These are phyloP conservation scores for Botrytis elliptica DNA, from an alignment of 2,329 filamentous ascomycete genomes.

Conservation along the genomic window DNA sequence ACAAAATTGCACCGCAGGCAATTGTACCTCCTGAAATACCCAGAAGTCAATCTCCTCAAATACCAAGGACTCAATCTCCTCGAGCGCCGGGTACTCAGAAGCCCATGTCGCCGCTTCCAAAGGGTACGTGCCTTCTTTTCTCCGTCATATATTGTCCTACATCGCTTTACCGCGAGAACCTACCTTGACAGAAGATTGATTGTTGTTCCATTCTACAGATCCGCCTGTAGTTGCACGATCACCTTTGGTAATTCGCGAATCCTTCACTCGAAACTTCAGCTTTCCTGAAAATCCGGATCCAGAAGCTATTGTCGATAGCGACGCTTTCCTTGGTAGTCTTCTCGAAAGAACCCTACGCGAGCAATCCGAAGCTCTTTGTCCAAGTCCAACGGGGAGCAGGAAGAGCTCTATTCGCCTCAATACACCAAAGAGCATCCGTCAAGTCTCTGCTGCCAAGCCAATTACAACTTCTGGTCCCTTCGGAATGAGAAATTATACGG, in stretches of 20 bases:
- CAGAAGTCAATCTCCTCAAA: neutral
- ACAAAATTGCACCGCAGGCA: neutral
- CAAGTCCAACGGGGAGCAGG: conserved; percentile 22
- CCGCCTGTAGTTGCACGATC: neutral
- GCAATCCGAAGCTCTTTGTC: conserved; percentile 30
- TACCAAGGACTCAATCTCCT: neutral
- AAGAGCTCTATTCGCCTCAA: conserved; percentile 6
- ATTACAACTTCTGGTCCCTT: neutral
- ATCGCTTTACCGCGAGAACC: neutral
- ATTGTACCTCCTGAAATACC: neutral
- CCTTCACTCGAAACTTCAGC: conserved; percentile 1
- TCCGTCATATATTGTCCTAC: neutral
- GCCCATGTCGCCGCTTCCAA: conserved; percentile 6
- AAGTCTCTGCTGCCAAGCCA: neutral
- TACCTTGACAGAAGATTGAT: neutral
- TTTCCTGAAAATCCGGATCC: conserved; percentile 8
- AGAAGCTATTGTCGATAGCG: neutral
- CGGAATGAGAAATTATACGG: neutral
- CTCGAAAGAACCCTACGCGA: conserved; percentile 32
- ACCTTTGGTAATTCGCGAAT: conserved; percentile 11
- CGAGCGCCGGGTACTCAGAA: conserved; percentile 12
- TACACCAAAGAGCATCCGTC: conserved; percentile 9
- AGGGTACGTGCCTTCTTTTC: neutral
- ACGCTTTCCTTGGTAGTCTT: conserved; percentile 30
- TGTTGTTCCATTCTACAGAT: neutral